Evolutionary conservation across 1,139 yeast genomes (phyloP).

Genomic region (Magnusiomyces tetraspermus): DNA sequence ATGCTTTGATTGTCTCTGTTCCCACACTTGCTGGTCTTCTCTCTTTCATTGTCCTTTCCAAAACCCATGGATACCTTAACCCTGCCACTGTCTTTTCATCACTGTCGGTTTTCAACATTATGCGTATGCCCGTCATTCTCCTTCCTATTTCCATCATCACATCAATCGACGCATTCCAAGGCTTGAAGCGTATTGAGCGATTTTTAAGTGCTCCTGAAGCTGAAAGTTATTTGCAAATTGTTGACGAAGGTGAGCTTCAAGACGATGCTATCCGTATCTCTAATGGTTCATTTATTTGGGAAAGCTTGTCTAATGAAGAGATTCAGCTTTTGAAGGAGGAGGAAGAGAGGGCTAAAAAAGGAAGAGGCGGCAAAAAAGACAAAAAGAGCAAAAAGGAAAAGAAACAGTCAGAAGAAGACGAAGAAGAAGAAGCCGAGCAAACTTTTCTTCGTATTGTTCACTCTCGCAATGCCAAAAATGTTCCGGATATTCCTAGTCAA

Average conservation of each 20-base stretch:
- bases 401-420: slow-evolving; percentile 26
- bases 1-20: slow-evolving; percentile 51
- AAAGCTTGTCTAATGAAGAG: slow-evolving; percentile 33
- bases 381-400: slow-evolving; percentile 9
- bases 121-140: slow-evolving; percentile 61
- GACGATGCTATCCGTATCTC: slow-evolving; percentile 41
- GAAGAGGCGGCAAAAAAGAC: slow-evolving; percentile 10
- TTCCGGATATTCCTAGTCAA: slow-evolving; percentile 5
- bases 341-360: slow-evolving; percentile 11
- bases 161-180: slow-evolving; percentile 59
- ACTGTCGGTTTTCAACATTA: slow-evolving; percentile 59
- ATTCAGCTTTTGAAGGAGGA: slow-evolving; percentile 10
- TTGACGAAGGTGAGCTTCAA: slow-evolving; percentile 26
- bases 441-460: background rate
- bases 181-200: slow-evolving; percentile 49
- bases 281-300: slow-evolving; percentile 64
- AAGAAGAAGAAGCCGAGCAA: slow-evolving; percentile 1
- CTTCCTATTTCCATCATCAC: slow-evolving; percentile 59
- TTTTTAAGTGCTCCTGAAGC: slow-evolving; percentile 41
- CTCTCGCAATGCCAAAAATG: slow-evolving; percentile 22
- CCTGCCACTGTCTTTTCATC: slow-evolving; percentile 78
- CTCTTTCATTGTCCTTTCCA: slow-evolving; percentile 64
- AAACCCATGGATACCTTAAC: slow-evolving; percentile 43
- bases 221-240: slow-evolving; percentile 29
- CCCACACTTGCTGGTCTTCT: slow-evolving; percentile 62